phyloP scores from a whole-genome alignment of 345 rosid genomes.

The Cardamine chenopodiifolia region DNA sequence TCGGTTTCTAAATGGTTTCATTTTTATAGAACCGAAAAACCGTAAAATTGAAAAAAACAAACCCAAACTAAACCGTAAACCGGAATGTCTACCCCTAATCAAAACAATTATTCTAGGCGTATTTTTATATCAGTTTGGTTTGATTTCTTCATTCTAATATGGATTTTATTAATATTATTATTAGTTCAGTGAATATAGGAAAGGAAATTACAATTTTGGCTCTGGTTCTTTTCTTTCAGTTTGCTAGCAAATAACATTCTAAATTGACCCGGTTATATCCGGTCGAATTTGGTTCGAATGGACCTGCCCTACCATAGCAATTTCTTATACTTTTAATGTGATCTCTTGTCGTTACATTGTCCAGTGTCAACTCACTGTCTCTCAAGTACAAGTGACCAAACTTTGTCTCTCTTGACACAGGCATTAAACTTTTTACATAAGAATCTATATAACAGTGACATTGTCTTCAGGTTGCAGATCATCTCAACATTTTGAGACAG shows the following conservation, averaged over 20 bases:
- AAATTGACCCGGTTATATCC: neutral
- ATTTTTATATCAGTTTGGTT: neutral
- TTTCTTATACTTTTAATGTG: neutral
- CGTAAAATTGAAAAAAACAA: too few species aligned
- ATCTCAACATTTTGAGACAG: neutral
- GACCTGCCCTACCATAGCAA: neutral
- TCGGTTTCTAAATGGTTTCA: too few species aligned
- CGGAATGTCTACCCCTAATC: too few species aligned
- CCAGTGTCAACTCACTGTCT: conserved; percentile 35
- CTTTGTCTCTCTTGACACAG: conserved; percentile 26
- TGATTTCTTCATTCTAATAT: neutral
- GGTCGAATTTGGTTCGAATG: neutral
- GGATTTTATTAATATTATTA: neutral
- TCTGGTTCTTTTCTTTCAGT: neutral
- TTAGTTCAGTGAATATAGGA: neutral
- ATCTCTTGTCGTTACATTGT: conserved; percentile 28
- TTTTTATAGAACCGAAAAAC: too few species aligned
- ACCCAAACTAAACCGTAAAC: too few species aligned
- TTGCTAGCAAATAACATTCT: neutral
- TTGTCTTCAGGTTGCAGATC: conserved; percentile 14
- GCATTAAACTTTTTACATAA: conserved; percentile 9
- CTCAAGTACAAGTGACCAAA: conserved; percentile 30
- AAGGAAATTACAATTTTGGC: neutral
- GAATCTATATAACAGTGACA: neutral
- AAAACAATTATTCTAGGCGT: neutral